These are phyloP conservation scores for Fusarium lyarnte DNA, from an alignment of 2,329 filamentous ascomycete species.

Conservation along the genomic window DNA sequence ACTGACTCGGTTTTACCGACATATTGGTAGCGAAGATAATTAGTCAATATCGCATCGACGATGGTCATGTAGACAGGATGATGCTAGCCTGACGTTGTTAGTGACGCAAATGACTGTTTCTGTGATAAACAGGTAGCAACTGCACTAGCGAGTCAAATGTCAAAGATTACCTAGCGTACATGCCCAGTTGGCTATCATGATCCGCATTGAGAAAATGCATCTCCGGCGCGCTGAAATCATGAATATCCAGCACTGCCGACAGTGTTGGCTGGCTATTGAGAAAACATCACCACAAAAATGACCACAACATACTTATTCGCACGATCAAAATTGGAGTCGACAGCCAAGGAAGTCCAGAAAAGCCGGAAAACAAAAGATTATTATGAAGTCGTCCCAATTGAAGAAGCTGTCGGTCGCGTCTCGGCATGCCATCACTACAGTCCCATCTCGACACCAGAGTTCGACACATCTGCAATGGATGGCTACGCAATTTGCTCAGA, in stretches of 20 bases:
- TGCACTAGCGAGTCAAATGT: background rate
- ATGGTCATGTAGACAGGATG: background rate
- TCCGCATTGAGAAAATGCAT: background rate
- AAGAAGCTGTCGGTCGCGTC: background rate
- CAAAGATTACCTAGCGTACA: background rate
- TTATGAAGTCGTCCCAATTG: background rate
- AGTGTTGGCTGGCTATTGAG: no score
- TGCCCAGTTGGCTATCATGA: background rate
- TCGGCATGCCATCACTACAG: background rate
- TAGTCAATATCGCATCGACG: background rate
- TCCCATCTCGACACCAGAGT: background rate
- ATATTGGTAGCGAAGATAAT: background rate
- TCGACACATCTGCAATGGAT: background rate
- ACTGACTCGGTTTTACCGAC: background rate
- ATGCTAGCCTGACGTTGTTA: background rate
- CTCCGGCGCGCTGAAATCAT: background rate
- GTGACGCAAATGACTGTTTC: background rate
- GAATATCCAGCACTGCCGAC: background rate
- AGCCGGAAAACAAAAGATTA: no score
- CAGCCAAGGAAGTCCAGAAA: no score
- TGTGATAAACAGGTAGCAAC: background rate
- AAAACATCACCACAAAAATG: background rate
- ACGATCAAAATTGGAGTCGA: background rate
- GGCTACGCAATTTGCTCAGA: background rate
- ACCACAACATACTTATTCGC: background rate